A percentile compares a stretch with the other conserved stretches of the same genome.
phyloP scores from a whole-genome alignment of 2,329 filamentous ascomycete genomes.

The Ophiocordyceps unilateralis region DNA sequence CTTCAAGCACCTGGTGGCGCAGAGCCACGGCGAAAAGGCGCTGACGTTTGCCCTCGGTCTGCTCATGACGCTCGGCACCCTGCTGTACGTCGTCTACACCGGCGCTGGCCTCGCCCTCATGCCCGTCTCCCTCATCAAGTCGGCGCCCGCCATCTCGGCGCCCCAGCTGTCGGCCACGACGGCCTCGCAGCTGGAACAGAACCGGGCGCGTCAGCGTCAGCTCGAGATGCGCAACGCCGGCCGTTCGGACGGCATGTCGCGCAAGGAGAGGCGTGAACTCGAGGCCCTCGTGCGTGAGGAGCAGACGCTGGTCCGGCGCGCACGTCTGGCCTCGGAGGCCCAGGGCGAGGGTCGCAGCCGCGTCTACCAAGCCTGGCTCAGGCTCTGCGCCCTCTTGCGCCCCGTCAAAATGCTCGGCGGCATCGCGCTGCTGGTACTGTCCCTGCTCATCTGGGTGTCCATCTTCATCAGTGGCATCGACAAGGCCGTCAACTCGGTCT shows the following conservation, averaged over 20 bases:
- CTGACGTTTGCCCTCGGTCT: slow-evolving; percentile 79
- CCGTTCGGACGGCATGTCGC: slow-evolving; percentile 53
- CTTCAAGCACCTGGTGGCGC: slow-evolving; percentile 64
- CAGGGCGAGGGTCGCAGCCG: slow-evolving; percentile 60
- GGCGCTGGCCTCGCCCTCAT: slow-evolving; percentile 75
- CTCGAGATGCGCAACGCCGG: slow-evolving; percentile 73
- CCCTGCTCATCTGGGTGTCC: slow-evolving; percentile 65
- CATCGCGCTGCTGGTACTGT: slow-evolving; percentile 55
- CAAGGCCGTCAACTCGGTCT: slow-evolving; percentile 89
- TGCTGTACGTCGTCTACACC: slow-evolving; percentile 80
- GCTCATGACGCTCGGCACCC: slow-evolving; percentile 70
- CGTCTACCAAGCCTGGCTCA: slow-evolving; percentile 62
- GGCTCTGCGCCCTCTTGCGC: slow-evolving; percentile 63
- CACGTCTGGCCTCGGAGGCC: slow-evolving; percentile 71
- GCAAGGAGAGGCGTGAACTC: slow-evolving; percentile 77
- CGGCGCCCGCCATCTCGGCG: slow-evolving; percentile 69
- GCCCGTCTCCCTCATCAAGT: slow-evolving; percentile 82
- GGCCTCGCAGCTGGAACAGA: slow-evolving; percentile 64
- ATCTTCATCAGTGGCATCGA: slow-evolving; percentile 95
- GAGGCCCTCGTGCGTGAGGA: slow-evolving; percentile 81
- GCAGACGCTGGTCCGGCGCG: slow-evolving; percentile 74
- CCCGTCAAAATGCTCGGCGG: slow-evolving; percentile 81
- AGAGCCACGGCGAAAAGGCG: slow-evolving; percentile 79
- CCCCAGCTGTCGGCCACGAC: slow-evolving; percentile 64
- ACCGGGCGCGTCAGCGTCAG: slow-evolving; percentile 82